These are phyloP conservation scores for Nakataea oryzae DNA, from an alignment of 2,329 filamentous ascomycete genomes.

Conservation along the genomic window DNA sequence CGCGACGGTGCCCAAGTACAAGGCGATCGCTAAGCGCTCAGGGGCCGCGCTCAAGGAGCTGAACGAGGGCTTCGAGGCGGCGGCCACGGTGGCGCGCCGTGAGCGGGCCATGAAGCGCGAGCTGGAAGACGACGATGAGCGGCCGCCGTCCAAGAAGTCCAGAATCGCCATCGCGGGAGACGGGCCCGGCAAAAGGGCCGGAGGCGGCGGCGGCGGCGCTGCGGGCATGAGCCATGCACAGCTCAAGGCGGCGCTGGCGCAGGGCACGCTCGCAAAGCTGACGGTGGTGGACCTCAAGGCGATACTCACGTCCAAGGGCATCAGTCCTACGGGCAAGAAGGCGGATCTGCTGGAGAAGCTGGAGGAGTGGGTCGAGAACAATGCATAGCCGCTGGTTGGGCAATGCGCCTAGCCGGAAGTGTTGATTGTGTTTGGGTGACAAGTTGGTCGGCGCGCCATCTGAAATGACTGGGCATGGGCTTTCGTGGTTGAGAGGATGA, in stretches of 20 bases:
- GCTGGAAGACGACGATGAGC: slow-evolving; percentile 30
- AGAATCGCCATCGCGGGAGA: slow-evolving; percentile 14
- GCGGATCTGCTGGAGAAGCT: slow-evolving; percentile 43
- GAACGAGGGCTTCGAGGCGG: slow-evolving; percentile 56
- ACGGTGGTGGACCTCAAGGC: slow-evolving; percentile 43
- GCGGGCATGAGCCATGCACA: slow-evolving; percentile 32
- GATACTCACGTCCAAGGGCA: slow-evolving; percentile 32
- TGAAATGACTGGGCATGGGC: no score
- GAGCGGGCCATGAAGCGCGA: slow-evolving; percentile 40
- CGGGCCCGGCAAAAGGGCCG: neutral
- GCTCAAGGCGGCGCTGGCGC: slow-evolving; percentile 31
- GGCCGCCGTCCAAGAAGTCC: slow-evolving; percentile 34
- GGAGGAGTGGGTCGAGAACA: slow-evolving; percentile 45
- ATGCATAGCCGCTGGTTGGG: slow-evolving; percentile 12
- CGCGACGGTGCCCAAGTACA: slow-evolving; percentile 73
- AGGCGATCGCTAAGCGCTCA: slow-evolving; percentile 80
- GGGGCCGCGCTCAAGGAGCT: slow-evolving; percentile 72
- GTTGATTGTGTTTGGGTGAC: no score
- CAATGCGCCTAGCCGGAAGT: no score
- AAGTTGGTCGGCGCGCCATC: no score
- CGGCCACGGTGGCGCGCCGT: slow-evolving; percentile 26
- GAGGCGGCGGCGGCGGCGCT: slow-evolving; percentile 3
- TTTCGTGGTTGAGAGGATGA: no score
- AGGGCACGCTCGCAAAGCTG: slow-evolving; percentile 39
- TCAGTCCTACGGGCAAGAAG: slow-evolving; percentile 41